Evolutionary conservation across 2,329 filamentous ascomycete genomes (phyloP).

Genomic region (Colletotrichum chrysophilum): DNA sequence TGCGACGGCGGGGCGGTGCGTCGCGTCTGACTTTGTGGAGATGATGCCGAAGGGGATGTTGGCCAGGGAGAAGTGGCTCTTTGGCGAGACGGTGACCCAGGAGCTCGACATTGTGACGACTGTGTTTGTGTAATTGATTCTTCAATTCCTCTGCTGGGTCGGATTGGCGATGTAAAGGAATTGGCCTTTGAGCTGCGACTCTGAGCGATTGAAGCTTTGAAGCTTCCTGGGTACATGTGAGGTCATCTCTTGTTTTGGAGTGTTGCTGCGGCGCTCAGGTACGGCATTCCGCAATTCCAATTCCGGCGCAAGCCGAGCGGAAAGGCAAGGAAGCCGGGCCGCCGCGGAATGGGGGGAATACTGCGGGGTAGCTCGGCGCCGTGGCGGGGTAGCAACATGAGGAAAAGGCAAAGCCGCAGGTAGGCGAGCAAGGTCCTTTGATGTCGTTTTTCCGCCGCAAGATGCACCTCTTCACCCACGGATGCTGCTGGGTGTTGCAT

Average conservation of each 20-base stretch:
- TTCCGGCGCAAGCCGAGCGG: constrained; percentile 25
- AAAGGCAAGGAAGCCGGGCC: constrained; percentile 3
- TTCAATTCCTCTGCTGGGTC: background rate
- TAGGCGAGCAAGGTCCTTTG: background rate
- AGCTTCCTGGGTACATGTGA: background rate
- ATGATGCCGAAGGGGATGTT: constrained; percentile 89
- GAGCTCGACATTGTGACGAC: constrained; percentile 11
- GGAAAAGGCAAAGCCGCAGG: constrained; percentile 5
- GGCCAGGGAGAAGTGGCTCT: constrained; percentile 69
- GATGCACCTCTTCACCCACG: background rate
- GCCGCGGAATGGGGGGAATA: constrained; percentile 5
- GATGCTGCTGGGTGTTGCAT: background rate
- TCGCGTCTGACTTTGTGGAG: constrained; percentile 60
- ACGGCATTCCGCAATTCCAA: constrained; percentile 20
- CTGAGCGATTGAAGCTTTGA: background rate
- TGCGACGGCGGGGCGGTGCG: constrained; percentile 70
- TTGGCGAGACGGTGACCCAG: constrained; percentile 37
- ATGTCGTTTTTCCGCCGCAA: background rate
- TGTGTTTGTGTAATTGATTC: background rate
- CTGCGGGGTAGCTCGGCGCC: constrained; percentile 16
- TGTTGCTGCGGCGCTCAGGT: background rate
- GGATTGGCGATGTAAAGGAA: background rate
- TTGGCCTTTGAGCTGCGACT: background rate
- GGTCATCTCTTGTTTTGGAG: constrained; percentile 6
- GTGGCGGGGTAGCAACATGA: background rate